Percentiles rank a stretch among this genome's conserved stretches.
phyloP scores from a whole-genome alignment of 73 alveolate genomes.

The Paramecium biaurelia region DNA sequence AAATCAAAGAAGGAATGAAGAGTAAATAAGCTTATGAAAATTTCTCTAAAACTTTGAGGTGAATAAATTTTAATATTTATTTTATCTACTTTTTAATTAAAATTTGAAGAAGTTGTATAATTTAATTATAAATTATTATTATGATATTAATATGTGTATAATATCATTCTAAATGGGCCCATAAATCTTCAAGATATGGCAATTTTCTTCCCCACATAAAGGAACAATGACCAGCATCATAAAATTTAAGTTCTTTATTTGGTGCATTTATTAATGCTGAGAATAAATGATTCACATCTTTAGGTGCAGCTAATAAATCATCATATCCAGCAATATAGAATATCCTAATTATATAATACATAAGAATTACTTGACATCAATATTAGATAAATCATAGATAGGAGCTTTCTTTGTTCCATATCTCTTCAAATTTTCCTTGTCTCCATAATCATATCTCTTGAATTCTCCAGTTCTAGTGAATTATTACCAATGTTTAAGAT shows the following conservation, averaged over 20 bases:
- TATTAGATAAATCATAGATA: constrained; percentile 80
- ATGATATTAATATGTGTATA: not conserved
- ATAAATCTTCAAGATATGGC: constrained; percentile 52
- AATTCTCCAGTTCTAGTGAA: constrained; percentile 62
- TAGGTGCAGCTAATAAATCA: constrained; percentile 40
- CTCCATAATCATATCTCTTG: constrained; percentile 76
- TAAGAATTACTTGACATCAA: constrained; percentile 26
- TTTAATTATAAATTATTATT: not conserved
- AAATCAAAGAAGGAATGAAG: not conserved
- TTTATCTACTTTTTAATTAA: too few relatives aligned
- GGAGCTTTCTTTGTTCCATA: constrained; percentile 91
- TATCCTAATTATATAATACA: not conserved
- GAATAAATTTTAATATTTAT: not conserved
- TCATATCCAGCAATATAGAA: constrained; percentile 50
- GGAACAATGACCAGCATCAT: constrained; percentile 63
- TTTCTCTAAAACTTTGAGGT: not conserved
- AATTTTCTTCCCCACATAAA: constrained; percentile 62
- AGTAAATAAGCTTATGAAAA: not conserved
- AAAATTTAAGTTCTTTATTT: constrained; percentile 16
- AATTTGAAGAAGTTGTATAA: not conserved
- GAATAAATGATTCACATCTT: not conserved
- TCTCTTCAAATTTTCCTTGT: constrained; percentile 73
- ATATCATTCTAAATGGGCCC: constrained; percentile 12
- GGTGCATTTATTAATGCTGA: not conserved
- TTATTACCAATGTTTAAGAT: constrained; percentile 83